Base-by-base conservation (phyloP, 2,329 filamentous ascomycete species). In the Plenodomus lindquistii region DNA sequence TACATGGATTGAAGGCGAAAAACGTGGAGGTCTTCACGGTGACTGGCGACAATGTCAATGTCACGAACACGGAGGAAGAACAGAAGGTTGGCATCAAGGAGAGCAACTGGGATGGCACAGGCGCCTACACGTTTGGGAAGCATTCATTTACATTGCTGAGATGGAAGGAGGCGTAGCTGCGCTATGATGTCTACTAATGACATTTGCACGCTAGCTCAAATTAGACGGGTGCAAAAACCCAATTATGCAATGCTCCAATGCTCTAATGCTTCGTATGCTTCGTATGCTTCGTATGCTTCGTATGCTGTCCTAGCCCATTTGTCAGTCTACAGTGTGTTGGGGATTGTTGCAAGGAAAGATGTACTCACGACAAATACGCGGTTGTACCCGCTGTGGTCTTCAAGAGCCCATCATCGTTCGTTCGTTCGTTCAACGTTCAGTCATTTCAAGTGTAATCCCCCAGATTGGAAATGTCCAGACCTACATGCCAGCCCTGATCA, bases 101-200 rank as follows among this genome's bases (percentile, higher is more conserved):
- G 69, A 80, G 75, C 8, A 81, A 73, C 37, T 91, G 87, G 87
- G 77, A 85, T 63, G 85, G 81, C 0, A 71, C 81, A 64, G 85
- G 82, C 1, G 69, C 73, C 37, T 91, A 82, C 62, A 80, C 73
- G 2, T 92, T 92, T 70, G 77, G 79, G 1, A 89, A 85, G 75
- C 83, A 87, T 66, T 88, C 86, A 2, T 78, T 91, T 39, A 89
- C 85, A 2, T 73, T 91, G 71, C 67, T 91, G 60, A 76, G 79
- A 55, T 83, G 80, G 79, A 79, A 79, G 52, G 49, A 49, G 29
- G 16, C 18, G 19, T 39, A 39, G 27, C 27, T 31, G 11, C 27
- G 27, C 9, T 11, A 4, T 15, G 10, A 31, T 31, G 6, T 31
- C 37, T 21, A 38, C 15, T 10, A 38, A 21, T 15, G 10, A 20